phyloP scores from a whole-genome alignment of 2,329 filamentous ascomycete genomes.

The Pyrenochaeta sp. region DNA sequence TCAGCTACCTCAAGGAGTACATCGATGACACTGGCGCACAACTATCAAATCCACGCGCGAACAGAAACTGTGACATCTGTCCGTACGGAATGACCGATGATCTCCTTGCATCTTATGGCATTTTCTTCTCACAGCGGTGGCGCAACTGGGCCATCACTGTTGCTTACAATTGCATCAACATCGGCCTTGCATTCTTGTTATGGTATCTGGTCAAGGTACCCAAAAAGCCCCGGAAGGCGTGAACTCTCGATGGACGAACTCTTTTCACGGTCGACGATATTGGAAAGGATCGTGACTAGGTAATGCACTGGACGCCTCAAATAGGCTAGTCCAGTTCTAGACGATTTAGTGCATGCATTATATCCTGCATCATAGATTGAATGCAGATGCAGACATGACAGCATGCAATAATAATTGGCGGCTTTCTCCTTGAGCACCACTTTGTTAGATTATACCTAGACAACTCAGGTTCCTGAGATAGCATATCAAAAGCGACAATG shows the following conservation, averaged over 20 bases:
- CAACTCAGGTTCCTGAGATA: too few species aligned
- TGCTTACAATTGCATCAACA: constrained; percentile 3
- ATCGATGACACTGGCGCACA: not conserved
- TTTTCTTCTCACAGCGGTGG: constrained; percentile 1
- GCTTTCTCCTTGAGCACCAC: too few species aligned
- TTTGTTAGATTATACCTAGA: too few species aligned
- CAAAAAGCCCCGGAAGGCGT: not conserved
- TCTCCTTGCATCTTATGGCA: not conserved
- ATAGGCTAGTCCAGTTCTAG: too few species aligned
- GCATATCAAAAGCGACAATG: too few species aligned
- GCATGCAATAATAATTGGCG: too few species aligned
- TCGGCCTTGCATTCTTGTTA: constrained; percentile 1
- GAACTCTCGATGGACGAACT: not conserved
- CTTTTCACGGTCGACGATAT: too few species aligned
- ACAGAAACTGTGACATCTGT: not conserved
- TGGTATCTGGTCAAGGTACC: constrained; percentile 1
- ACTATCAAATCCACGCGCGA: not conserved
- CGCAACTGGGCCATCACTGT: constrained; percentile 1
- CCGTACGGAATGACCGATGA: not conserved
- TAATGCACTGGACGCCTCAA: not conserved
- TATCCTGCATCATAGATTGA: too few species aligned
- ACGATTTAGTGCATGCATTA: too few species aligned
- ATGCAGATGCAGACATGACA: too few species aligned
- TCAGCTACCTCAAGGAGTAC: not conserved
- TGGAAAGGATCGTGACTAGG: not conserved